Evolutionary conservation across 345 rosid species (phyloP), one percentile per base, ranked within the genome.

Genomic region (Euphorbia tirucalli): DNA sequence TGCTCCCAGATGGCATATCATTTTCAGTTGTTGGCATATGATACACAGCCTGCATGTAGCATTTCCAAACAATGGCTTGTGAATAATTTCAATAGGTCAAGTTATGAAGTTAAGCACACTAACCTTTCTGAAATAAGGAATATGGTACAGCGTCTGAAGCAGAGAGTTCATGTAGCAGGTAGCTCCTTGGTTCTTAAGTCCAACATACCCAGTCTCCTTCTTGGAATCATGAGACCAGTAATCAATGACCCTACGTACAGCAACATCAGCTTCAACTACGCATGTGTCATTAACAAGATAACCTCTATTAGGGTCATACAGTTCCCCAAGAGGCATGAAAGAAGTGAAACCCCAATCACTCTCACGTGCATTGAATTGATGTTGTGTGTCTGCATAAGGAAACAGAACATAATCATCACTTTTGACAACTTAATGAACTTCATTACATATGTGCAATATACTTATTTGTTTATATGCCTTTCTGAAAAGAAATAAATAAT

Each of bases 1-100:
- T 92, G 84, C 99, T 92, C 65, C 90, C 93, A 49, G 99, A 87
- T 56, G 99, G 98, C 71, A 85, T 89, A 74, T 90, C 97, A 30
- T 93, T 90, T 84, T 90, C 98, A 43, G 96, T 90, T 65, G 99
- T 92, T n/a, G 99, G 99, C 99, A 95, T 95, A 83, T 95, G 97
- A 84, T 95, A 92, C 59, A 95, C 97, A 74, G 98, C 98, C 99
- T 95, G 89, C 79, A 83, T 70, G 22, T 61, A 69, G 71, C 50
- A 43, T 27, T 56, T 56, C 44, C 56, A 32, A 30, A 55, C 49
- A 62, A 55, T 60, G 50, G 27, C 46, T 35, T 28, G 54, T 27
- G 22, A 58, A 54, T 54, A 64, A 75, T 57, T 50, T 39, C 70
- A 69, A 14, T 8, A 30, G 16, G 32, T 69, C 28, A 63, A 62